Evolutionary conservation across 139 green algal species (phyloP).

Genomic region (Pleodorina starrii): DNA sequence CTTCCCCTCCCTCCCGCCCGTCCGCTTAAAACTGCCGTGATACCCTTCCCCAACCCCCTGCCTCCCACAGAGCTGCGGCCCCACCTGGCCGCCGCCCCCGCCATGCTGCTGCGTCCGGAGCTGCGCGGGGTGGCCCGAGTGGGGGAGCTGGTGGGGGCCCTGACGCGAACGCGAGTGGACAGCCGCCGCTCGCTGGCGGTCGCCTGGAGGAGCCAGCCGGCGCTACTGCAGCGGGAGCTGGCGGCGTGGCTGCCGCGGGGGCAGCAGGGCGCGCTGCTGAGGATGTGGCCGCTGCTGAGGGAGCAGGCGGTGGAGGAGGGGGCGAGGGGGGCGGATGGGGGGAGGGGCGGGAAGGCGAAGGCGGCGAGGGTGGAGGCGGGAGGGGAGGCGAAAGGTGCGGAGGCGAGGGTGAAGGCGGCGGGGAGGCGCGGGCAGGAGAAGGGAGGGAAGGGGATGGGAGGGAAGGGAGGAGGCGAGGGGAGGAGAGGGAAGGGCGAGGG

Average conservation of each 20-base stretch:
- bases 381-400: too few relatives aligned
- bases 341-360: too few relatives aligned
- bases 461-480: too few relatives aligned
- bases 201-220: constrained; percentile 60
- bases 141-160: constrained; percentile 71
- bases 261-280: constrained; percentile 53
- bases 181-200: constrained; percentile 53
- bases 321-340: too few relatives aligned
- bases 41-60: too few relatives aligned
- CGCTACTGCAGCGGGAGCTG: constrained; percentile 76
- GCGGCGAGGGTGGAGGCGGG: too few relatives aligned
- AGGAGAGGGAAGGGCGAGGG: too few relatives aligned
- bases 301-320: constrained; percentile 3
- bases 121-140: constrained; percentile 72
- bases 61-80: constrained; percentile 36
- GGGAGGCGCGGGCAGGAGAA: too few relatives aligned
- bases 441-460: too few relatives aligned
- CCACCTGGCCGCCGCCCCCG: constrained; percentile 63
- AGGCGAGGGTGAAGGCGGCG: too few relatives aligned
- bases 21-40: too few relatives aligned
- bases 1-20: too few relatives aligned
- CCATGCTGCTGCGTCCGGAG: constrained; percentile 65
- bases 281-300: constrained; percentile 66
- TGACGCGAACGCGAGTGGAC: constrained; percentile 63
- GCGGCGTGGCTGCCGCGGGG: constrained; percentile 69